Evolutionary conservation across 192 early-diverging fungal species (phyloP).

Genomic region (Backusella tarrabulga): DNA sequence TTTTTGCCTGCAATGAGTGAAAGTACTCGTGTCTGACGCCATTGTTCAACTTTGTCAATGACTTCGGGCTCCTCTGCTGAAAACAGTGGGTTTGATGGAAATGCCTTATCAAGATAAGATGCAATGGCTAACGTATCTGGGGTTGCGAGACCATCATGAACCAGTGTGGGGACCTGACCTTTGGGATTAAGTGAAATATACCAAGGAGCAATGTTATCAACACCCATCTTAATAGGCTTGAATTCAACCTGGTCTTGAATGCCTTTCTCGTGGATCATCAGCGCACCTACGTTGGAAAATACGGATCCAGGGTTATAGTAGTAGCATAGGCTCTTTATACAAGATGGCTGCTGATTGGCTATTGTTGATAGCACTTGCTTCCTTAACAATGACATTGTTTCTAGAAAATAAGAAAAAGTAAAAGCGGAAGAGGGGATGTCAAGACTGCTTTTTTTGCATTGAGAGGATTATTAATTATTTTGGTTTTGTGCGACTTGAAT

Average conservation of each 20-base stretch:
- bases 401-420: not conserved
- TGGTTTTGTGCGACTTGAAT: no score
- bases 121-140: not conserved
- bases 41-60: not conserved
- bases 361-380: not conserved
- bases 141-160: not conserved
- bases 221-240: not conserved
- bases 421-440: not conserved
- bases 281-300: not conserved
- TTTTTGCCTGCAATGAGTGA: conserved; percentile 9
- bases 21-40: not conserved
- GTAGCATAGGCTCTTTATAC: not conserved
- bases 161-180: conserved; percentile 13
- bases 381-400: not conserved
- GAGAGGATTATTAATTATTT: no score
- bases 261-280: not conserved
- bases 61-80: not conserved
- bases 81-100: not conserved
- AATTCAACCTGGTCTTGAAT: conserved; percentile 9
- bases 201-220: conserved; percentile 14
- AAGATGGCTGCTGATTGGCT: not conserved
- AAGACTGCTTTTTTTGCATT: not conserved
- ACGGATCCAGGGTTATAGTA: conserved; percentile 5
- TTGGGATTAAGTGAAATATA: conserved; percentile 20
- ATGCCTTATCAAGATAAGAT: not conserved